A percentile compares a stretch with the other conserved stretches of the same genome.
Conservation (phyloP, 2,329 filamentous ascomycete genomes). For the Aspergillus sp. region DNA sequence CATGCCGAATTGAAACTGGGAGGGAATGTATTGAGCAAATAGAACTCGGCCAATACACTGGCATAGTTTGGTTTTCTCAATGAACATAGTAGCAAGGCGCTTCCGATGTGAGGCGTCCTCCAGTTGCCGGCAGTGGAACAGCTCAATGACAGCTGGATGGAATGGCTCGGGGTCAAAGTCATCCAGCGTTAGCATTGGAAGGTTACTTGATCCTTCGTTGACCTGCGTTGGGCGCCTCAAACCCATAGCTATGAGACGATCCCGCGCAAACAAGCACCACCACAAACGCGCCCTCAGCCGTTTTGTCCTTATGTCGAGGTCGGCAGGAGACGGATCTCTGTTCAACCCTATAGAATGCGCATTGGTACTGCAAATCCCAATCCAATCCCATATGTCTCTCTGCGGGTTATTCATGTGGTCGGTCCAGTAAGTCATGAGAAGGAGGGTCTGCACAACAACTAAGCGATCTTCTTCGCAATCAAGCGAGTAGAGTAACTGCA, state of each 20-base stretch:
- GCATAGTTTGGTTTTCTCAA: constrained; percentile 83
- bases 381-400: constrained; percentile 59
- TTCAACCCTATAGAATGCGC: constrained; percentile 25
- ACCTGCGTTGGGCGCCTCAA: constrained; percentile 86
- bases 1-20: constrained; percentile 69
- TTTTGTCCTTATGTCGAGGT: constrained; percentile 21
- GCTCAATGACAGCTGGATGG: constrained; percentile 63
- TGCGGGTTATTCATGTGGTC: constrained; percentile 82
- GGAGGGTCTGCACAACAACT: constrained; percentile 75
- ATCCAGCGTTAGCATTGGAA: constrained; percentile 76
- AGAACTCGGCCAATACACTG: constrained; percentile 82
- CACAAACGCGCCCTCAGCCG: constrained; percentile 84
- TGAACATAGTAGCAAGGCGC: constrained; percentile 78
- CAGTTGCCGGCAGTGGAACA: constrained; percentile 66
- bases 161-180: constrained; percentile 76
- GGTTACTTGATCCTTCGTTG: constrained; percentile 85
- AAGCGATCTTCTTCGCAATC: constrained; percentile 87
- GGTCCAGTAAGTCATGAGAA: constrained; percentile 93
- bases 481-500: constrained; percentile 78
- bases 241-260: constrained; percentile 81
- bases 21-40: constrained; percentile 81
- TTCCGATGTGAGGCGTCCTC: constrained; percentile 70
- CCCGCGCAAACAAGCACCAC: constrained; percentile 93
- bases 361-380: constrained; percentile 25
- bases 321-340: constrained; percentile 16